phyloP scores from a whole-genome alignment of 2,329 filamentous ascomycete species.

The Colletotrichum sp. region DNA sequence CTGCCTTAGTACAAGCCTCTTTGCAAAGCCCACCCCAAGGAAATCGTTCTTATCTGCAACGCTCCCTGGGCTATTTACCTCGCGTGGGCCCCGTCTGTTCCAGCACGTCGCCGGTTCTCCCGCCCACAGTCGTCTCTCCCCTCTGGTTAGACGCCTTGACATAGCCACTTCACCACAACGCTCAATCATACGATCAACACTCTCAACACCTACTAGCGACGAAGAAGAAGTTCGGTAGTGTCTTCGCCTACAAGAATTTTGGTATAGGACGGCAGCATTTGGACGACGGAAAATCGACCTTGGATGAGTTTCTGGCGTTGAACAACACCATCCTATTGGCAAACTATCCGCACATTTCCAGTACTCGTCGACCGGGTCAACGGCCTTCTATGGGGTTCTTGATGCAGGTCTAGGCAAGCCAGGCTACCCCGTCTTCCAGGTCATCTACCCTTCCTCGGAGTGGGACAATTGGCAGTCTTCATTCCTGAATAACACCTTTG shows the following conservation, averaged over 20 bases:
- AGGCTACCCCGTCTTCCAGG: background rate
- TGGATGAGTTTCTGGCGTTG: background rate
- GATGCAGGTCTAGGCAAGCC: background rate
- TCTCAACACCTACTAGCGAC: background rate
- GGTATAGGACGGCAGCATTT: background rate
- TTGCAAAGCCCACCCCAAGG: background rate
- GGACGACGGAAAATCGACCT: background rate
- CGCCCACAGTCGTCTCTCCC: background rate
- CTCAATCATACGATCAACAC: background rate
- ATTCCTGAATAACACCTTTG: background rate
- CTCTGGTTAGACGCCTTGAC: background rate
- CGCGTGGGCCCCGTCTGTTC: slow-evolving; percentile 3
- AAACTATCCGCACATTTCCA: background rate
- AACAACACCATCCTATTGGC: background rate
- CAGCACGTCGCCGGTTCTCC: background rate
- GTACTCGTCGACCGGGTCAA: background rate
- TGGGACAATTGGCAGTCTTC: background rate
- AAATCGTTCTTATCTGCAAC: background rate
- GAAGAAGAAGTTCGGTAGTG: background rate
- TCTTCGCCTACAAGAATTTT: background rate
- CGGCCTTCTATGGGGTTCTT: background rate
- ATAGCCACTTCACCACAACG: background rate
- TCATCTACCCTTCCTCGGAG: background rate
- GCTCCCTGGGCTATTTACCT: slow-evolving; percentile 17
- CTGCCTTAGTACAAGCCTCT: slow-evolving; percentile 19